Evolutionary conservation across 2,329 filamentous ascomycete species (phyloP).

Genomic region (Fusarium sulawesiense): DNA sequence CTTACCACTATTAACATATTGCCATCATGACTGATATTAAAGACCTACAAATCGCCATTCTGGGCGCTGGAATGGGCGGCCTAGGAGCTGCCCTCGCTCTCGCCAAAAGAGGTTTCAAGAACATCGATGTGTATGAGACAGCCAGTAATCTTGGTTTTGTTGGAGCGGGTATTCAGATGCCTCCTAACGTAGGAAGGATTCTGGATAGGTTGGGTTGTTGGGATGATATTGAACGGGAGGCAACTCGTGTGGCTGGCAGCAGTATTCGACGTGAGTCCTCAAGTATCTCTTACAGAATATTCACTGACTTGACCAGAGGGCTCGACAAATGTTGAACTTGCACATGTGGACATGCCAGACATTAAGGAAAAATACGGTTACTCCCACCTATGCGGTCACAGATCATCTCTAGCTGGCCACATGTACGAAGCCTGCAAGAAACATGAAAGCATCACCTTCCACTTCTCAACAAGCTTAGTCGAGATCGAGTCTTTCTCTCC

Average conservation of each 20-base stretch:
- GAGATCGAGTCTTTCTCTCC: slow-evolving; percentile 44
- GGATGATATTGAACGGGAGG: slow-evolving; percentile 64
- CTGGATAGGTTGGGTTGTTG: slow-evolving; percentile 79
- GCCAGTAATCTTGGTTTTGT: slow-evolving; percentile 57
- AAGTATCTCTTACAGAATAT: not conserved
- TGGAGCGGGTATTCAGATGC: slow-evolving; percentile 85
- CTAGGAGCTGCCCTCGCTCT: slow-evolving; percentile 55
- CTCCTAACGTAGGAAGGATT: slow-evolving; percentile 84
- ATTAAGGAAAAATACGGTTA: slow-evolving; percentile 76
- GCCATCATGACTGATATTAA: slow-evolving; percentile 31
- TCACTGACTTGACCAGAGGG: slow-evolving; percentile 63
- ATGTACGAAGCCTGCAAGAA: slow-evolving; percentile 76
- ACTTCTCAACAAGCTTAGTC: slow-evolving; percentile 60
- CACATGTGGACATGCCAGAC: slow-evolving; percentile 75
- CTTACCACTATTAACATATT: not conserved
- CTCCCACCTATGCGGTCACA: slow-evolving; percentile 83
- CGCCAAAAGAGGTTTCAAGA: slow-evolving; percentile 44
- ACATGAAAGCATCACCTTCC: slow-evolving; percentile 73
- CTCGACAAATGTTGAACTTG: slow-evolving; percentile 75
- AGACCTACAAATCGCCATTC: slow-evolving; percentile 41
- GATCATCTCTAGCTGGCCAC: slow-evolving; percentile 75
- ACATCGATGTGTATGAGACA: slow-evolving; percentile 46
- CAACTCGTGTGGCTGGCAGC: slow-evolving; percentile 44
- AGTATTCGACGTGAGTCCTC: slow-evolving; percentile 45
- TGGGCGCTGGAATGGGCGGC: slow-evolving; percentile 54